Evolutionary conservation across 257 asterid genomes (phyloP).

Genomic region (Rauvolfia tetraphylla): DNA sequence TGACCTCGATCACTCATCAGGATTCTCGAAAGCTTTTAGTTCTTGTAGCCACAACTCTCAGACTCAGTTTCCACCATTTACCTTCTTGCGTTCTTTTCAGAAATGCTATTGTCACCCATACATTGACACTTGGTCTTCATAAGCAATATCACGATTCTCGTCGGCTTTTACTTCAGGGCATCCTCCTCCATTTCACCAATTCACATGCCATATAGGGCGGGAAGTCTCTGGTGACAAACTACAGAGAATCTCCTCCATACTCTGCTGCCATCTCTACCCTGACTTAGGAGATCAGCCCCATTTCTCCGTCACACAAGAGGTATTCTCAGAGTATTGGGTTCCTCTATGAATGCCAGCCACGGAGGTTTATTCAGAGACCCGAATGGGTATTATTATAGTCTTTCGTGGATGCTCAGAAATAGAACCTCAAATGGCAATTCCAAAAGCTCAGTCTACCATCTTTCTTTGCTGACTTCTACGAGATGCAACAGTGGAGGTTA

Average conservation of each 20-base stretch:
- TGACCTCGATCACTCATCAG: not conserved
- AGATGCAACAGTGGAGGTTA: not conserved
- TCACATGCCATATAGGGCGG: not conserved
- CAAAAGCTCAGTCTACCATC: not conserved
- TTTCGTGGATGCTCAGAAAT: not conserved
- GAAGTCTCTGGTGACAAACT: not conserved
- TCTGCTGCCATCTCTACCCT: not conserved
- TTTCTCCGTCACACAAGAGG: not conserved
- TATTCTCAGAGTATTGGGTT: not conserved
- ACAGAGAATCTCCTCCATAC: not conserved
- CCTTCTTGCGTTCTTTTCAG: not conserved
- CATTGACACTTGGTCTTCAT: not conserved
- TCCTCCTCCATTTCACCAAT: not conserved
- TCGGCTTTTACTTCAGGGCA: not conserved
- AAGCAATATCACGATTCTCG: no score
- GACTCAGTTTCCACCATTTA: not conserved
- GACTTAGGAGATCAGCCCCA: not conserved
- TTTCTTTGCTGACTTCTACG: not conserved
- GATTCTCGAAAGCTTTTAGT: not conserved
- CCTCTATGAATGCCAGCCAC: not conserved
- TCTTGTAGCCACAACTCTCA: not conserved
- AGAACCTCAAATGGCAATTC: not conserved
- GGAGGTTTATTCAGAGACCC: conserved; percentile 2
- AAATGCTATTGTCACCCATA: not conserved
- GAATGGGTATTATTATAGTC: not conserved